Evolutionary conservation across 2,329 filamentous ascomycete species (phyloP).

Genomic region (Decorospora gaudefroyi): DNA sequence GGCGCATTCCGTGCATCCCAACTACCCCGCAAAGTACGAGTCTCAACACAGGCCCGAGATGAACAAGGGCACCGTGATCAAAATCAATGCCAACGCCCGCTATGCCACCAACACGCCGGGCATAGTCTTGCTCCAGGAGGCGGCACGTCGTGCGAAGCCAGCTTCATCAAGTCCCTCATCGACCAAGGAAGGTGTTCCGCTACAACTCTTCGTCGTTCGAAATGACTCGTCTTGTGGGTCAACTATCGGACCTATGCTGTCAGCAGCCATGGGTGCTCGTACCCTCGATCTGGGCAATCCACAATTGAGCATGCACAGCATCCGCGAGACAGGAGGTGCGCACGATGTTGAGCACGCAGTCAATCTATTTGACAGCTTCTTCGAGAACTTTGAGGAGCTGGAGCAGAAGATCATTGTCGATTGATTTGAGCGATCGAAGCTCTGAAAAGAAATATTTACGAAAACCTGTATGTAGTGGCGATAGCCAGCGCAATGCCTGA

Average conservation of each 20-base stretch:
- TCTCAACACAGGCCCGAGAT: conserved; percentile 87
- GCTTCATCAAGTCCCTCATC: conserved; percentile 50
- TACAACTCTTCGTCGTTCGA: conserved; percentile 94
- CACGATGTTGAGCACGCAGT: conserved; percentile 87
- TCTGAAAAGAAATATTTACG: conserved; percentile 15
- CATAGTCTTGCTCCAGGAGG: conserved; percentile 89
- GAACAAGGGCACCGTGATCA: conserved; percentile 96
- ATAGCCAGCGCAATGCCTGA: too few species aligned
- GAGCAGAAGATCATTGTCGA: conserved; percentile 85
- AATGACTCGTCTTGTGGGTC: conserved; percentile 95
- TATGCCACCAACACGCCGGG: conserved; percentile 97
- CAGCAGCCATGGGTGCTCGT: conserved; percentile 80
- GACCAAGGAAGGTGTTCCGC: conserved; percentile 70
- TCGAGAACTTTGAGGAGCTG: conserved; percentile 78
- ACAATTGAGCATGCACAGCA: conserved; percentile 95
- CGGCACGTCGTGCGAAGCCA: conserved; percentile 65
- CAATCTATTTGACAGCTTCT: conserved; percentile 85
- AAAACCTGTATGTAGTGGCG: conserved; percentile 6
- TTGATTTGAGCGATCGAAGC: conserved; percentile 51
- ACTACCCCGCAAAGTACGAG: conserved; percentile 93
- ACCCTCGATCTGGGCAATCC: conserved; percentile 93
- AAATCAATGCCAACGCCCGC: conserved; percentile 95
- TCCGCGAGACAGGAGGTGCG: conserved; percentile 87
- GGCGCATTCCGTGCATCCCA: conserved; percentile 95
- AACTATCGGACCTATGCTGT: conserved; percentile 97